Conservation (phyloP, 2,329 filamentous ascomycete genomes). For the Thelonectria olida region DNA sequence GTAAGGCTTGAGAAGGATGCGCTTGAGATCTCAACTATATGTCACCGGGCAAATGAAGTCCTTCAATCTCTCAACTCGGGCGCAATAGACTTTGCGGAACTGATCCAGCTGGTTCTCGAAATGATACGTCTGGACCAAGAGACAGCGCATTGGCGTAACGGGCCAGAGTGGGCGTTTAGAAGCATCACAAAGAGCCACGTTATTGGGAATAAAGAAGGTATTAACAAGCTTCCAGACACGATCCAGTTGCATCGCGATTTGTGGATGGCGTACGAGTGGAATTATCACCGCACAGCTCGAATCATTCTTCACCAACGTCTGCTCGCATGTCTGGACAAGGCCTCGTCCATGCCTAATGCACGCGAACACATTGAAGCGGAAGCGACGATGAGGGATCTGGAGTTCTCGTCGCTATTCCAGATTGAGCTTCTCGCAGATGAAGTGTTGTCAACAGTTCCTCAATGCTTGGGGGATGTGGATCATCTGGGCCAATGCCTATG, state of each 20-base stretch:
- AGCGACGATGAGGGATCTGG: slow-evolving; percentile 3
- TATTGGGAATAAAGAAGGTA: not conserved
- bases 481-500: slow-evolving; percentile 25
- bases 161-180: slow-evolving; percentile 46
- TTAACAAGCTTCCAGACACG: slow-evolving; percentile 29
- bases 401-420: slow-evolving; percentile 25
- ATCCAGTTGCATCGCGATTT: slow-evolving; percentile 49
- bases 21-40: slow-evolving; percentile 31
- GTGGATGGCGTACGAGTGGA: slow-evolving; percentile 54
- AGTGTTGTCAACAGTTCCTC: slow-evolving; percentile 49
- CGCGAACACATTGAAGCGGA: not conserved
- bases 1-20: slow-evolving; percentile 32
- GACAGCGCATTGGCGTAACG: slow-evolving; percentile 42
- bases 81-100: not conserved
- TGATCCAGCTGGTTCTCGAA: slow-evolving; percentile 41
- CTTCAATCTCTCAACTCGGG: slow-evolving; percentile 26
- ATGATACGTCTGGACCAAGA: slow-evolving; percentile 44
- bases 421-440: slow-evolving; percentile 44
- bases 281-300: slow-evolving; percentile 50
- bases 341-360: not conserved
- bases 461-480: slow-evolving; percentile 48
- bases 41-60: slow-evolving; percentile 42
- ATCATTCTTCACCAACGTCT: slow-evolving; percentile 49
- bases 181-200: slow-evolving; percentile 34
- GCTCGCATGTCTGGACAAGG: slow-evolving; percentile 39